Evolutionary conservation across 2,329 filamentous ascomycete species (phyloP), one percentile per base, ranked within the genome.

Genomic region (Dothistroma pini): DNA sequence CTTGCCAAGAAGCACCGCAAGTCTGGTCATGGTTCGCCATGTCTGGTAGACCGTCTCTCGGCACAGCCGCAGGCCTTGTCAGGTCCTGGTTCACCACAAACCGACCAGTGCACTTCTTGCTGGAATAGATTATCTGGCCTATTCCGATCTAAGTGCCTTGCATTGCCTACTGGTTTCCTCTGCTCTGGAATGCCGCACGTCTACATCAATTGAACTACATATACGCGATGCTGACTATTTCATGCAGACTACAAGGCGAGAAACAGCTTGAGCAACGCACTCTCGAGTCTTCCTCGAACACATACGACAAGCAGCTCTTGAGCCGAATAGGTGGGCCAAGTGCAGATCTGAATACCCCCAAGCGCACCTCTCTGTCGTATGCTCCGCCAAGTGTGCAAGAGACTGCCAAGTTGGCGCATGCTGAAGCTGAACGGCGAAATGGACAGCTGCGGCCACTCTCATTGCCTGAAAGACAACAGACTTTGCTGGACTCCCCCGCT

Each of bases 301-400:
- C 81, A 34, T 87, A 87, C 72, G 85, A 87, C 69, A 83, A 86
- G 71, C 82, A 85, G 63, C 74, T 87, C 12, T 74, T 87, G 29
- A 85, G 83, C 54, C 86, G 85, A 66, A 86, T 87, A 61, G 84
- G 84, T 34, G 84, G 84, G 52, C 70, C 70, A 1, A 69, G 81
- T 52, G 62, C 81, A 60, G 62, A 61, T 22, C 80, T 83, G 6
- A 81, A 81, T 59, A 84, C 84, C 8, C 81, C 82, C 29, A 81
- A 82, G 19, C 77, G 81, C 54, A 66, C 67, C 34, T 75, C 73
- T 7, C 51, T 74, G 4, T 74, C 71, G 9, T 69, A 67, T 49
- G 63, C 63, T 16, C 51, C 64, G 38, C 67, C 64, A 9, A 69
- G 59, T 48, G 60, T 68, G 31, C 66, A 70, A 32, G 74, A 74